Base-by-base conservation (phyloP, 768 basidiomycete species). In the Serendipita sp. region DNA sequence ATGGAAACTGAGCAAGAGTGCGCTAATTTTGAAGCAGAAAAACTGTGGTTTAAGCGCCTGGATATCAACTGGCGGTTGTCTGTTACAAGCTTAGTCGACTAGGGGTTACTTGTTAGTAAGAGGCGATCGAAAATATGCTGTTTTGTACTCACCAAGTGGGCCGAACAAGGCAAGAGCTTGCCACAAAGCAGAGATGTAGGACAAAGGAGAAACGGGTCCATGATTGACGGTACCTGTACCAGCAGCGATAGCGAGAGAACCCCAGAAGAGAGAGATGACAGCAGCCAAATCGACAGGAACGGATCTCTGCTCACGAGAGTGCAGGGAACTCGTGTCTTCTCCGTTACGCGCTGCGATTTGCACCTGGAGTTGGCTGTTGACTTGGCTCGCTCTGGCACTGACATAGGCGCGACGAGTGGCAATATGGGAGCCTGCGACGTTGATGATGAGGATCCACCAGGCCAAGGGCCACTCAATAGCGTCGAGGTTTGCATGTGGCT, bases 361-460 rank as follows among this genome's bases (percentile, higher is more conserved):
- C 16, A 10, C 56, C 28, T 36, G 56, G 30, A 60, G 56, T 10
- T 32, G 30, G 36, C 16, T 28, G 0, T 60, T 60, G 8, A 35
- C 10, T 30, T 60, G 28, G 56, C 35, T 60, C 8, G 56, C 56
- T 23, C 56, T 23, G 4, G 28, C 36, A n/a, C 16, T 60, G 2
- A n/a, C 36, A 8, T 28, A 28, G 18, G 30, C 56, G 10, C 30
- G 28, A 34, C 56, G 56, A 60, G 56, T 60, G 28, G 56, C 56
- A 18, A 60, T 34, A 35, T 60, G 36, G 8, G 56, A 28, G 56
- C 56, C 56, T 8, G 36, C 28, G 18, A 60, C 30, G 34, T 60
- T 60, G 56, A 60, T 36, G 56, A 60, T 34, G 56, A 60, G 36
- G 30, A 60, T 60, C 56, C 56, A 60, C 56, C 56, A 60, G 8